phyloP scores from a whole-genome alignment of 257 asterid genomes.

The Leptodermis oblonga region DNA sequence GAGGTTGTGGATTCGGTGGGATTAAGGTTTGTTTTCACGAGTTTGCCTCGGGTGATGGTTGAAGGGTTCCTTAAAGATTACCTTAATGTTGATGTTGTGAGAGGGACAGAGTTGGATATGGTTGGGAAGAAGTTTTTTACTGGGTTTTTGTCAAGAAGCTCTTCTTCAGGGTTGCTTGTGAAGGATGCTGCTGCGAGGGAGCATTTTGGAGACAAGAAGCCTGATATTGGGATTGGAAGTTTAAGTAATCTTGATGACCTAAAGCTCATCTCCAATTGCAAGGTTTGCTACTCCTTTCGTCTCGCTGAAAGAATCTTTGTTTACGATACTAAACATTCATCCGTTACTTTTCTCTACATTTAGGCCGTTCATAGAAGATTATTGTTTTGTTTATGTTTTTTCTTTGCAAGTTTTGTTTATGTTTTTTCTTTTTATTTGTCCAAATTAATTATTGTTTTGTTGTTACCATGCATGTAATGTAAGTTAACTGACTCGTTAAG shows the following conservation, averaged over 20 bases:
- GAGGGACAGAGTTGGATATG: conserved; percentile 64
- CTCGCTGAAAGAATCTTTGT: neutral
- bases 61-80: conserved; percentile 72
- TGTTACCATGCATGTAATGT: conserved; percentile 3
- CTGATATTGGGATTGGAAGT: conserved; percentile 67
- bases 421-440: conserved; percentile 2
- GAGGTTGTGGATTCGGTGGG: conserved; percentile 49
- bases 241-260: conserved; percentile 36
- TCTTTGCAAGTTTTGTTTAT: neutral
- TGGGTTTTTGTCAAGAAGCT: conserved; percentile 32
- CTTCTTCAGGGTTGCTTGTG: conserved; percentile 41
- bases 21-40: conserved; percentile 39
- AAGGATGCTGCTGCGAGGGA: conserved; percentile 58
- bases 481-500: conserved; percentile 1
- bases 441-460: neutral
- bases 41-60: conserved; percentile 78
- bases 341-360: too few species aligned
- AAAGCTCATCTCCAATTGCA: conserved; percentile 58
- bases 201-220: conserved; percentile 44
- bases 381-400: too few species aligned
- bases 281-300: conserved; percentile 61
- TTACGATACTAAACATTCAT: too few species aligned
- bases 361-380: too few species aligned
- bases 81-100: conserved; percentile 52
- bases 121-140: conserved; percentile 44